phyloP scores from a whole-genome alignment of 2,329 filamentous ascomycete species.

The Fusarium scirpi region DNA sequence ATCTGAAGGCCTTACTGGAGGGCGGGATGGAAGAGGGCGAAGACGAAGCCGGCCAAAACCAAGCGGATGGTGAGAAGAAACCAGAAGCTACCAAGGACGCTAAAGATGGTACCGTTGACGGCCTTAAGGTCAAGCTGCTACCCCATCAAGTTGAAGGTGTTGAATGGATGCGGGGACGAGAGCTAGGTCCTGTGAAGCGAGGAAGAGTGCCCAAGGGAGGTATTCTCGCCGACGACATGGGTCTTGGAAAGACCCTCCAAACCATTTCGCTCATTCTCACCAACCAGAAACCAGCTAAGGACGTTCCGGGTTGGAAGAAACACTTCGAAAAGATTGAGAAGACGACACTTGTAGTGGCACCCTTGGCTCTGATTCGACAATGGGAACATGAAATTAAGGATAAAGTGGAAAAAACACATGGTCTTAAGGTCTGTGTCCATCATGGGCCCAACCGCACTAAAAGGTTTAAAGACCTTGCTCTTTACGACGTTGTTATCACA shows the following conservation, averaged over 20 bases:
- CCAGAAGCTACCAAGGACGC: conserved; percentile 46
- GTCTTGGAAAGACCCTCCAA: conserved; percentile 95
- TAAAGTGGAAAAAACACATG: conserved; percentile 77
- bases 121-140: conserved; percentile 86
- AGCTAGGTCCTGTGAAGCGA: conserved; percentile 86
- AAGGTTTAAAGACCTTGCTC: conserved; percentile 77
- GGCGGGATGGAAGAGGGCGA: conserved; percentile 81
- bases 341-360: conserved; percentile 90
- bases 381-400: conserved; percentile 95
- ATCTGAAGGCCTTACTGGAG: conserved; percentile 85
- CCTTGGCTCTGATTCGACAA: conserved; percentile 92
- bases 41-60: conserved; percentile 54
- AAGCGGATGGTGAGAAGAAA: conserved; percentile 37
- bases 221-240: conserved; percentile 97
- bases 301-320: conserved; percentile 72
- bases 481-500: conserved; percentile 95
- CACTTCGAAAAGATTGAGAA: conserved; percentile 77
- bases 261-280: conserved; percentile 88
- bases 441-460: conserved; percentile 91
- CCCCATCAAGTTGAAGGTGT: conserved; percentile 96
- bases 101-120: conserved; percentile 72
- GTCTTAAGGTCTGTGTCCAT: conserved; percentile 86
- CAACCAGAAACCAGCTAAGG: conserved; percentile 76
- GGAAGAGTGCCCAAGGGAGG: conserved; percentile 88
- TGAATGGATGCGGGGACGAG: conserved; percentile 93